Conservation (phyloP, 805 yeast genomes). For the Zygosaccharomyces gambellarensis region DNA sequence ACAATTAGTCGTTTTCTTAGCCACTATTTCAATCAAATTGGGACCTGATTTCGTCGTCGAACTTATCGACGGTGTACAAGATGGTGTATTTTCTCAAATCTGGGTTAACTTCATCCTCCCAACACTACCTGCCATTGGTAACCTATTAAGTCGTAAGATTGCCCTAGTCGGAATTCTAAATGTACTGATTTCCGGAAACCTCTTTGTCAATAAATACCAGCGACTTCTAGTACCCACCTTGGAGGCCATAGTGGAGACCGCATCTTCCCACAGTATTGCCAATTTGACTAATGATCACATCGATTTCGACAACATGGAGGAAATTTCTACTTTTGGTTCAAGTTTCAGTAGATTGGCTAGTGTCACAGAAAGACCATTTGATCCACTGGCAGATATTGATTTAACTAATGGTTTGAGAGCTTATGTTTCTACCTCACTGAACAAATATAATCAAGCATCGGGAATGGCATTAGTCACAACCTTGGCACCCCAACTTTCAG, state of each 20-base stretch:
- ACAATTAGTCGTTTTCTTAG: conserved; percentile 61
- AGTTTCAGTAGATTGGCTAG: conserved; percentile 69
- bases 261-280: conserved; percentile 37
- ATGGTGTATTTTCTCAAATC: conserved; percentile 48
- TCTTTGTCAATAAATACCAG: conserved; percentile 41
- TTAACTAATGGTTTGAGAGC: conserved; percentile 25
- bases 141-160: conserved; percentile 52
- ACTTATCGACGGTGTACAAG: conserved; percentile 71
- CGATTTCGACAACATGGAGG: conserved; percentile 52
- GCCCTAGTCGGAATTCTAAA: conserved; percentile 47
- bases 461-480: conserved; percentile 16
- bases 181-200: conserved; percentile 35
- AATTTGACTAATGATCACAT: conserved; percentile 37
- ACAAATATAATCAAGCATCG: conserved; percentile 21
- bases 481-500: conserved; percentile 28
- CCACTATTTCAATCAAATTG: conserved; percentile 45
- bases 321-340: conserved; percentile 79
- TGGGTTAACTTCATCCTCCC: conserved; percentile 38
- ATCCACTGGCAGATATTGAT: conserved; percentile 59
- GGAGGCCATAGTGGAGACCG: conserved; percentile 39
- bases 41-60: conserved; percentile 51
- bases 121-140: conserved; percentile 44
- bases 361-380: conserved; percentile 56
- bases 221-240: conserved; percentile 41
- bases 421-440: conserved; percentile 21